Base-by-base conservation (phyloP, 2,329 filamentous ascomycete genomes). In the Fusarium metavorans region DNA sequence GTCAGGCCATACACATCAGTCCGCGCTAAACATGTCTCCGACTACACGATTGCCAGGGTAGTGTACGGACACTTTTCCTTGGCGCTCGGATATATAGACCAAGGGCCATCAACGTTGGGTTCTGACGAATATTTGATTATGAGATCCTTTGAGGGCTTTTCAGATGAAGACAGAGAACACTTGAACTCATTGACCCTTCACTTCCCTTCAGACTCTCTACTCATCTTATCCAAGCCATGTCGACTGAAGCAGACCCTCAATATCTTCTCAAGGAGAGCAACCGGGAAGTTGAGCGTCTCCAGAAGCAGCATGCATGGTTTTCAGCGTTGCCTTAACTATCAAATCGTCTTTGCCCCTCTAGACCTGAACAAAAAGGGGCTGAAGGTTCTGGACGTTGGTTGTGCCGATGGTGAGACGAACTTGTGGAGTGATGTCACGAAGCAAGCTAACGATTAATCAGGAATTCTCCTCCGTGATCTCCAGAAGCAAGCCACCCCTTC, bases 291-390 rank as follows among this genome's bases (percentile, higher is more conserved):
- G 64, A 74, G 6, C 71, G 71, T 4, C 67, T 74, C 1, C 67
- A 50, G n/a, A 71, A 68, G 13, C 50, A 74, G 20, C 61, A 74
- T 41, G 50, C 23, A 7, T 71, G 71, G 71, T 6, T 74, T 74
- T 27, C 59, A 74, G 20, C 39, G 35, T 62, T 74, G 71, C 13
- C 64, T 74, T 2, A 27, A 62, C 2, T 16, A 30, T 23, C 64
- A 68, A 18, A 52, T 73, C n/a, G 8, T 56, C 14, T 74, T 74
- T 16, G 67, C 63, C 2, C 71, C 60, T 0, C 13, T 74, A 8
- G 34, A 37, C 6, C 14, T 59, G 2, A 20, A 65, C 5, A 64
- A 59, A 41, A 20, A 61, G 18, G 59, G 43, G 3, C 14, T 73
- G 7, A 68, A 5, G 10, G 14, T 74, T 11, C 56, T 71, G 0